Percentiles rank a stretch among this genome's conserved stretches.
phyloP scores from a whole-genome alignment of 805 yeast genomes.

The Teunomyces funiuensis region DNA sequence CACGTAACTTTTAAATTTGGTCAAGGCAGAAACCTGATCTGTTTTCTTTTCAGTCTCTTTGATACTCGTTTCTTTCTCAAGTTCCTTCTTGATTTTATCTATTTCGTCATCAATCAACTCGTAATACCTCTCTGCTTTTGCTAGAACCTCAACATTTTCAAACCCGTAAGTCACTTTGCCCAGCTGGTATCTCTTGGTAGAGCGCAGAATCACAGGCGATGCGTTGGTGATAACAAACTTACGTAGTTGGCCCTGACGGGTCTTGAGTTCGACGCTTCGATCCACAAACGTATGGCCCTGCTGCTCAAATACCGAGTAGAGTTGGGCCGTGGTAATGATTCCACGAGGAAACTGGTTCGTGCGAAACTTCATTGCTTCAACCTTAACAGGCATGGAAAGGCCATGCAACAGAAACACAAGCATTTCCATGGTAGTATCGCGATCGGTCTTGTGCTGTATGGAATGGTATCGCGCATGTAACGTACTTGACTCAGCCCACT shows the following conservation, averaged over 20 bases:
- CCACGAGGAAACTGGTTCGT: conserved; percentile 35
- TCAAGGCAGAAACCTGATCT: conserved; percentile 14
- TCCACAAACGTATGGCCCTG: conserved; percentile 53
- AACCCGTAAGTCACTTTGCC: conserved; percentile 44
- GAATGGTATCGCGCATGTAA: conserved; percentile 25
- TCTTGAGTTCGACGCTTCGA: conserved; percentile 37
- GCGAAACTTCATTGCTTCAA: conserved; percentile 37
- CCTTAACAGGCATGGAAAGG: conserved; percentile 32
- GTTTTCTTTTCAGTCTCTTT: conserved; percentile 10
- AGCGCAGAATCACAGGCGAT: conserved; percentile 44
- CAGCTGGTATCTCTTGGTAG: conserved; percentile 25
- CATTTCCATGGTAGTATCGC: conserved; percentile 19
- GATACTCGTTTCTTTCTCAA: background rate
- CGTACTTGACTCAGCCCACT: conserved; percentile 37
- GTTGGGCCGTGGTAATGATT: conserved; percentile 44
- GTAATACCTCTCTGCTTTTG: conserved; percentile 24
- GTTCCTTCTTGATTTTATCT: conserved; percentile 7
- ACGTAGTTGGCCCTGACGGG: conserved; percentile 36
- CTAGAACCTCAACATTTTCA: conserved; percentile 41
- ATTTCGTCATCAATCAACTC: conserved; percentile 16
- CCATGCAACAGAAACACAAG: conserved; percentile 35
- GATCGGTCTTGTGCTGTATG: conserved; percentile 10
- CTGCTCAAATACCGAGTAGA: conserved; percentile 47
- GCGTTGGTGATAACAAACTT: conserved; percentile 45
- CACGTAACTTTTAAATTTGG: conserved; percentile 23